Conservation (phyloP, 2,329 filamentous ascomycete genomes). For the Tolypocladium amazonense region DNA sequence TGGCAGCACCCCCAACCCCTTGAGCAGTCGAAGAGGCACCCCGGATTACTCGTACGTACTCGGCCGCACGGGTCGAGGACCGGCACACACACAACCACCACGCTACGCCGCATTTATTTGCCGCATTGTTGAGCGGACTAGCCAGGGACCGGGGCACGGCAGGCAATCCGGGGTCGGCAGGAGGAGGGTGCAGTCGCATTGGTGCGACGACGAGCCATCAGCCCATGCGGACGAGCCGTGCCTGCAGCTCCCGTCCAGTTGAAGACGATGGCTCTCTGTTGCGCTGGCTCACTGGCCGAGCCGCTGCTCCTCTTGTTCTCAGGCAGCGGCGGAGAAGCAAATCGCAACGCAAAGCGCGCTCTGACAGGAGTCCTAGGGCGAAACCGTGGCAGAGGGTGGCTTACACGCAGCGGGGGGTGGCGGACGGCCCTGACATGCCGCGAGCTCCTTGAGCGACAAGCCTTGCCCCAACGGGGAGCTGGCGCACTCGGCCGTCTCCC, state of each 20-base stretch:
- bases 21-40: not conserved
- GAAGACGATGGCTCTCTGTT: not conserved
- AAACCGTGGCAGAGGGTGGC: not conserved
- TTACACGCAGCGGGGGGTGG: not conserved
- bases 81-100: not conserved
- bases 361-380: not conserved
- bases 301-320: not conserved
- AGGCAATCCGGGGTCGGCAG: not conserved
- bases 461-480: not conserved
- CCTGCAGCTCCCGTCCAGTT: not conserved
- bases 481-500: not conserved
- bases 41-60: not conserved
- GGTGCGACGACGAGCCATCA: not conserved
- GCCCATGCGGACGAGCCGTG: not conserved
- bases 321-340: too few relatives aligned
- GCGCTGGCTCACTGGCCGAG: not conserved
- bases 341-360: not conserved
- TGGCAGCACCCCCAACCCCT: not conserved
- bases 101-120: not conserved
- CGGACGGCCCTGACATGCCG: not conserved
- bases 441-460: not conserved
- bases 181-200: not conserved
- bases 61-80: not conserved
- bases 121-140: not conserved
- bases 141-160: not conserved